These are phyloP conservation scores for Leucoagaricus sp. DNA, from an alignment of 1,284 basidiomycete species.

Conservation along the genomic window DNA sequence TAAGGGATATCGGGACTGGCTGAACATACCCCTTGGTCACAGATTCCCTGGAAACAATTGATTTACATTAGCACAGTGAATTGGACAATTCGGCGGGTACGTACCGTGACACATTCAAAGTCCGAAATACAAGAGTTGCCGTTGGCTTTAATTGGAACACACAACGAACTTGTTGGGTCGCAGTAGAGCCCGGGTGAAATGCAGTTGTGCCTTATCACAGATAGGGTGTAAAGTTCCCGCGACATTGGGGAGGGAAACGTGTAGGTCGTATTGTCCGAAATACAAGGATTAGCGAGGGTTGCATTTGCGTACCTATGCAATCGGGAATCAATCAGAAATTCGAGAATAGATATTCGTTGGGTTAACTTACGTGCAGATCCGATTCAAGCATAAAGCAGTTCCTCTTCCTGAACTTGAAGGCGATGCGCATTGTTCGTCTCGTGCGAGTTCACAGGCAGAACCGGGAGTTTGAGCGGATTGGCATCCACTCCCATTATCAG, in stretches of 20 bases:
- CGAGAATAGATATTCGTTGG: background rate
- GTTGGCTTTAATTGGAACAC: background rate
- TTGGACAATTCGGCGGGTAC: background rate
- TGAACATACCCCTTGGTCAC: background rate
- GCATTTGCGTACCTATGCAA: slow-evolving; percentile 2
- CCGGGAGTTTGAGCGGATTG: background rate
- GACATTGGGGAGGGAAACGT: background rate
- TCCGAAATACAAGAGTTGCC: background rate
- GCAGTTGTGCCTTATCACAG: background rate
- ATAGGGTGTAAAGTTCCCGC: background rate
- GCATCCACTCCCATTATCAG: slow-evolving; percentile 8
- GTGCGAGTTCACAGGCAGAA: background rate
- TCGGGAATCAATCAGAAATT: background rate
- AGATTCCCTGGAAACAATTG: background rate
- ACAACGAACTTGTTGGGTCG: background rate
- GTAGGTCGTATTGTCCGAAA: background rate
- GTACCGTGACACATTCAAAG: slow-evolving; percentile 1
- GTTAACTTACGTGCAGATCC: background rate
- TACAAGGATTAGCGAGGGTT: background rate
- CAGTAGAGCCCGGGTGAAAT: background rate
- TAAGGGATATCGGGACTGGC: background rate
- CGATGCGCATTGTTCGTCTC: background rate
- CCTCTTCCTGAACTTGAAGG: background rate
- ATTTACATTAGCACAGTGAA: background rate
- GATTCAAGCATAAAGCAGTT: slow-evolving; percentile 2